Conservation (phyloP, 164 flowering plant genomes). For the Paratinospora sagittata region DNA sequence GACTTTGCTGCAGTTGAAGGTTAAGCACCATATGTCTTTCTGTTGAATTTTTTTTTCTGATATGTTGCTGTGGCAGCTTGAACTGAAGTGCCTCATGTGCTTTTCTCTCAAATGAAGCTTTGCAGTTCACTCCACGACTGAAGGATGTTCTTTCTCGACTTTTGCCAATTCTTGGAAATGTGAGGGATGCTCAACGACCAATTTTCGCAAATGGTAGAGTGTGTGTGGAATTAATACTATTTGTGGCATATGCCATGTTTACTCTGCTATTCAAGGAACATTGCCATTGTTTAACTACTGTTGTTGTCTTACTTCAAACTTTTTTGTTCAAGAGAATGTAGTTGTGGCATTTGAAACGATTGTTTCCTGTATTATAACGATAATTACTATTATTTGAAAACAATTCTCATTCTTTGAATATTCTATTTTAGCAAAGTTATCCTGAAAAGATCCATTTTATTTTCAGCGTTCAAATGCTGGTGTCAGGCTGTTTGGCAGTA, state of each 20-base stretch:
- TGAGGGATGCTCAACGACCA: slow-evolving; percentile 75
- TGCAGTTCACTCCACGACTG: slow-evolving; percentile 76
- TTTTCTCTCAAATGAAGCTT: slow-evolving; percentile 47
- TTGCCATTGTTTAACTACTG: neutral
- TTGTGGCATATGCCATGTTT: neutral
- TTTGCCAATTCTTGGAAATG: slow-evolving; percentile 89
- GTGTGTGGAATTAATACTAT: neutral
- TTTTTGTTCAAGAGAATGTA: too few relatives aligned
- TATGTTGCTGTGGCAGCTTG: slow-evolving; percentile 9
- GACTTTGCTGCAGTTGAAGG: slow-evolving; percentile 92
- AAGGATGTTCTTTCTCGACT: slow-evolving; percentile 84
- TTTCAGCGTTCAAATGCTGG: slow-evolving; percentile 94
- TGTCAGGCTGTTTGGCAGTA: slow-evolving; percentile 85
- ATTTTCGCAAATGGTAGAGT: slow-evolving; percentile 85
- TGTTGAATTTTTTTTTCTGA: neutral
- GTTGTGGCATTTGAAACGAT: too few relatives aligned
- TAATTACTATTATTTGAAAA: neutral
- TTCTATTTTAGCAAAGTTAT: neutral
- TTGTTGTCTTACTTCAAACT: neutral
- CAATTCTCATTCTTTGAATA: neutral
- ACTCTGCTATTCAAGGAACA: neutral
- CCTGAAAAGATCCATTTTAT: slow-evolving; percentile 6
- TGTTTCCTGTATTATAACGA: neutral
- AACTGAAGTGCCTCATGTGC: slow-evolving; percentile 18
- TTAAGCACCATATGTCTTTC: slow-evolving; percentile 23